phyloP scores from a whole-genome alignment of 2,329 filamentous ascomycete genomes.

The Aspergillus eucalypticola region DNA sequence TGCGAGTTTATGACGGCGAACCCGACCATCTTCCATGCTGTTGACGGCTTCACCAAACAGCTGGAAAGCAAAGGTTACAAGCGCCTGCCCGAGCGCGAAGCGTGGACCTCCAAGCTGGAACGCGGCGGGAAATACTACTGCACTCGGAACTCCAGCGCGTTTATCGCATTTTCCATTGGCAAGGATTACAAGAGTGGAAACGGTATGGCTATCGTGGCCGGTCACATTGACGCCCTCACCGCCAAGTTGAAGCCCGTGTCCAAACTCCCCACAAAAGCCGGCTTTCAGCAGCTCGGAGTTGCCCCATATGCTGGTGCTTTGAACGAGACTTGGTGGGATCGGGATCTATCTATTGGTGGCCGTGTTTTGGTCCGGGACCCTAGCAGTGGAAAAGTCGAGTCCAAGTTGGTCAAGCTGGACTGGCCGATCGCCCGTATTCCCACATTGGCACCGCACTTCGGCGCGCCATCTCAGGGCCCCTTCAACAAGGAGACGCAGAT shows the following conservation, averaged over 20 bases:
- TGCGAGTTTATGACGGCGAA: slow-evolving; percentile 84
- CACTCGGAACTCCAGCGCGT: slow-evolving; percentile 78
- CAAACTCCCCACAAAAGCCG: slow-evolving; percentile 77
- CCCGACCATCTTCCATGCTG: slow-evolving; percentile 90
- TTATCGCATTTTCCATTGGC: slow-evolving; percentile 84
- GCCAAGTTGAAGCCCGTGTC: slow-evolving; percentile 89
- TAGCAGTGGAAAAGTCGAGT: slow-evolving; percentile 71
- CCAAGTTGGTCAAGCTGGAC: slow-evolving; percentile 82
- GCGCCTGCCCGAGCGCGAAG: slow-evolving; percentile 72
- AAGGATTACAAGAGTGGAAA: slow-evolving; percentile 79
- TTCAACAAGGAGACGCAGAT: slow-evolving; percentile 91
- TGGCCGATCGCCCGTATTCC: slow-evolving; percentile 94
- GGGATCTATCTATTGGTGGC: slow-evolving; percentile 87
- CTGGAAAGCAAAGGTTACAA: slow-evolving; percentile 72
- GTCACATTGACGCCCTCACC: slow-evolving; percentile 90
- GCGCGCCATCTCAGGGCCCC: slow-evolving; percentile 64
- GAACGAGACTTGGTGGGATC: slow-evolving; percentile 94
- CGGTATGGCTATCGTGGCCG: slow-evolving; percentile 83
- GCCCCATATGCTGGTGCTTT: slow-evolving; percentile 89
- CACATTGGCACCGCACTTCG: slow-evolving; percentile 92
- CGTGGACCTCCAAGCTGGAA: slow-evolving; percentile 72
- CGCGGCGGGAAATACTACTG: slow-evolving; percentile 86
- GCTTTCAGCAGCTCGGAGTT: slow-evolving; percentile 85
- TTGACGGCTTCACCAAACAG: slow-evolving; percentile 73
- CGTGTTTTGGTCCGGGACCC: slow-evolving; percentile 79